These are phyloP conservation scores for Dittrichia graveolens DNA, from an alignment of 129 eudicot genomes.

Conservation along the genomic window DNA sequence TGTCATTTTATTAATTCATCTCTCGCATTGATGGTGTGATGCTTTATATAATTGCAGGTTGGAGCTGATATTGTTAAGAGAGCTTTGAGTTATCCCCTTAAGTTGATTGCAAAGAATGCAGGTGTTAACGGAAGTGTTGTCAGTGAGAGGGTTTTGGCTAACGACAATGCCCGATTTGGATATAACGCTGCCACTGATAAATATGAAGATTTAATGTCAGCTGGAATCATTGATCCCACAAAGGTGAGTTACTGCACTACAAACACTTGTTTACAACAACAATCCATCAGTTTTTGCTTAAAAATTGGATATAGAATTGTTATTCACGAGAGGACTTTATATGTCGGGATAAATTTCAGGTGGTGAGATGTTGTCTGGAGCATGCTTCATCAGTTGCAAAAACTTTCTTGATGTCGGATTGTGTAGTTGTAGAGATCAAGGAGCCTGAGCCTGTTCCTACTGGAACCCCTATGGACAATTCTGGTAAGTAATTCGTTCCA, in stretches of 20 bases:
- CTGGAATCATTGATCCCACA: slow-evolving; percentile 89
- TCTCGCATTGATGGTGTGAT: too few relatives aligned
- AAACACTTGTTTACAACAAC: too few relatives aligned
- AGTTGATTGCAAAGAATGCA: slow-evolving; percentile 86
- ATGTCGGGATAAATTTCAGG: slow-evolving; percentile 41
- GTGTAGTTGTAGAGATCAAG: slow-evolving; percentile 93
- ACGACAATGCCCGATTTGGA: slow-evolving; percentile 58
- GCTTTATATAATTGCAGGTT: slow-evolving; percentile 42
- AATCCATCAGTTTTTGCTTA: background rate
- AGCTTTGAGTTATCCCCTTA: slow-evolving; percentile 81
- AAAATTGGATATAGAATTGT: background rate
- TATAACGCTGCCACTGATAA: slow-evolving; percentile 83
- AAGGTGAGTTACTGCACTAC: slow-evolving; percentile 63
- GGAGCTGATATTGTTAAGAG: slow-evolving; percentile 85
- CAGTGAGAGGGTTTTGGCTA: slow-evolving; percentile 74
- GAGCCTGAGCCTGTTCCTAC: slow-evolving; percentile 69
- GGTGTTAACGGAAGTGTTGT: slow-evolving; percentile 86
- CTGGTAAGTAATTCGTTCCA: slow-evolving; percentile 36
- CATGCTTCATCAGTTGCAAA: slow-evolving; percentile 88
- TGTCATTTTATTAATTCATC: background rate
- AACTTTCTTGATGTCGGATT: slow-evolving; percentile 89
- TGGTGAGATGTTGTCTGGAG: slow-evolving; percentile 89
- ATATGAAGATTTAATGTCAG: slow-evolving; percentile 88
- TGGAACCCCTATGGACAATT: slow-evolving; percentile 85
- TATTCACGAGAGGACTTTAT: background rate